Evolutionary conservation across 768 basidiomycete genomes (phyloP).

Genomic region (Rickenella mellea): DNA sequence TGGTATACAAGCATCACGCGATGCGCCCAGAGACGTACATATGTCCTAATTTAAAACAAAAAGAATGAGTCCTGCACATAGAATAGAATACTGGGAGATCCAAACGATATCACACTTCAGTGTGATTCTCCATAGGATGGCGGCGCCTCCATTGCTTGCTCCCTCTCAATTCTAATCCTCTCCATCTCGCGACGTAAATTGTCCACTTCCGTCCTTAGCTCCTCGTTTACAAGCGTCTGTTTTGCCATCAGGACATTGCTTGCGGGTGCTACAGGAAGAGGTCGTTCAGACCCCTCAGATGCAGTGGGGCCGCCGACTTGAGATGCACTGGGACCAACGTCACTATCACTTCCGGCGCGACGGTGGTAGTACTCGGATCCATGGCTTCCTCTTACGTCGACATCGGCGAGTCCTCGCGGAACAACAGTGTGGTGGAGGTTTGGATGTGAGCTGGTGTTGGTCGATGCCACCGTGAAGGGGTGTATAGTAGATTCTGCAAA

Average conservation of each 20-base stretch:
- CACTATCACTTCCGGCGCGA: not conserved
- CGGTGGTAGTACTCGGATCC: not conserved
- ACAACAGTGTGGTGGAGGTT: not conserved
- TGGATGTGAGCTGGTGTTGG: no score
- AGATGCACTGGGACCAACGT: not conserved
- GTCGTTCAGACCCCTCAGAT: not conserved
- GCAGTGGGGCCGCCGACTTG: not conserved
- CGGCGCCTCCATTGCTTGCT: not conserved
- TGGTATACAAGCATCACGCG: no score
- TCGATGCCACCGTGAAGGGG: not conserved
- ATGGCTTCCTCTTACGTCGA: not conserved
- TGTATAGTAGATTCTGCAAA: not conserved
- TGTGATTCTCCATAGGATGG: not conserved
- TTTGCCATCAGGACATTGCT: not conserved
- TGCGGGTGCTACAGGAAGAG: not conserved
- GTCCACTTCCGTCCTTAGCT: not conserved
- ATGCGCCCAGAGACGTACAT: no score
- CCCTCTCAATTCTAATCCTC: not conserved
- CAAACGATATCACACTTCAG: no score
- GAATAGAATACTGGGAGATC: no score
- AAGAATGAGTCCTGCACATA: no score
- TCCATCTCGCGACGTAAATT: not conserved
- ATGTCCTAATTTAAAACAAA: no score
- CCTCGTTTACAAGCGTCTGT: constrained; percentile 1
- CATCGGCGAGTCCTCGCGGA: not conserved